Conservation (phyloP, 495 filamentous ascomycete species). For the Penicillium alfredii region DNA sequence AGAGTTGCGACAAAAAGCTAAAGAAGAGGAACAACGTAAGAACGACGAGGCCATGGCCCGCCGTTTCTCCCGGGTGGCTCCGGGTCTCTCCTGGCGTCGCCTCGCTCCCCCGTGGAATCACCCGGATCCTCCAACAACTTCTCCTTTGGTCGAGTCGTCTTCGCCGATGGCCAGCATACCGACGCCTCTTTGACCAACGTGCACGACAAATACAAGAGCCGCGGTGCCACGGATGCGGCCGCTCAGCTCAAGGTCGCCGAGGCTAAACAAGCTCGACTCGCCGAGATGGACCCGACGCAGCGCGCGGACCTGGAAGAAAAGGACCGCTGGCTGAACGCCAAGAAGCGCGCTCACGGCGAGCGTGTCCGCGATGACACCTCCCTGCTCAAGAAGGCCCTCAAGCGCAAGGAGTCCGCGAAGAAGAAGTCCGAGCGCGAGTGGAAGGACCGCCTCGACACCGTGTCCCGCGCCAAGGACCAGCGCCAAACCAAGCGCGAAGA, state of each 20-base stretch:
- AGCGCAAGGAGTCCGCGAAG: conserved; percentile 85
- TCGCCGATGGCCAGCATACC: conserved; percentile 73
- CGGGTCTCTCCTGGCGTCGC: conserved; percentile 54
- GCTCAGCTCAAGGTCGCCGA: conserved; percentile 63
- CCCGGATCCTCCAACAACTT: conserved; percentile 56
- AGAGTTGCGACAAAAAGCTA: conserved; percentile 64
- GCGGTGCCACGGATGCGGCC: conserved; percentile 73
- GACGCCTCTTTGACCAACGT: conserved; percentile 60
- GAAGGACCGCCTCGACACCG: conserved; percentile 71
- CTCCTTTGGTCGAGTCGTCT: conserved; percentile 80
- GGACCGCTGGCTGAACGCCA: conserved; percentile 86
- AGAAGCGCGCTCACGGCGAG: conserved; percentile 83
- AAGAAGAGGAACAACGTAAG: conserved; percentile 64
- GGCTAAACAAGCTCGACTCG: conserved; percentile 69
- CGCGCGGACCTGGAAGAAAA: conserved; percentile 83
- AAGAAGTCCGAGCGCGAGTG: conserved; percentile 86
- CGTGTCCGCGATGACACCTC: conserved; percentile 82
- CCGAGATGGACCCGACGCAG: conserved; percentile 66
- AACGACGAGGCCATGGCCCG: conserved; percentile 62
- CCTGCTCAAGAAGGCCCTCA: conserved; percentile 90
- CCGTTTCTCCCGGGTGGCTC: conserved; percentile 46
- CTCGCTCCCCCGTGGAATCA: conserved; percentile 39
- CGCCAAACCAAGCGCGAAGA: conserved; percentile 83
- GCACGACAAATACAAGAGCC: conserved; percentile 54
- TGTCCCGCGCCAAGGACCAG: conserved; percentile 68